Evolutionary conservation across 2,329 filamentous ascomycete species (phyloP).

Genomic region (Mollisiaceae sp.): DNA sequence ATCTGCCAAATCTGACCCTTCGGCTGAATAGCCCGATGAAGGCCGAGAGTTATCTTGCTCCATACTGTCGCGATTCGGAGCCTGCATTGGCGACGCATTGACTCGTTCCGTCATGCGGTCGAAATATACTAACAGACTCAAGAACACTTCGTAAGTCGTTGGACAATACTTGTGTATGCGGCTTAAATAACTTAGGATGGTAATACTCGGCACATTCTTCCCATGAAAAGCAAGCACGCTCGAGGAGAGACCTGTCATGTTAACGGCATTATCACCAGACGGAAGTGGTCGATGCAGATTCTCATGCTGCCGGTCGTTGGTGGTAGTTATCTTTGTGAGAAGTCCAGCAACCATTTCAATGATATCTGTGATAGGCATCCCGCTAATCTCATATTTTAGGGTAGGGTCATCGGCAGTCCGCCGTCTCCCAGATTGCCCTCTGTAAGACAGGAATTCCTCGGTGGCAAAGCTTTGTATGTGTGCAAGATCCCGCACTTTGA

Average conservation of each 20-base stretch:
- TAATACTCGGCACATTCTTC: slow-evolving; percentile 97
- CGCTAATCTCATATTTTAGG: slow-evolving; percentile 87
- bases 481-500: slow-evolving; percentile 85
- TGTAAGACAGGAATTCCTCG: slow-evolving; percentile 70
- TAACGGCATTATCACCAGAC: slow-evolving; percentile 57
- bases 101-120: slow-evolving; percentile 98
- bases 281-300: slow-evolving; percentile 79
- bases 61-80: slow-evolving; percentile 53
- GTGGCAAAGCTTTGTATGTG: slow-evolving; percentile 90
- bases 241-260: slow-evolving; percentile 66
- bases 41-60: slow-evolving; percentile 37
- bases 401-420: slow-evolving; percentile 55
- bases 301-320: slow-evolving; percentile 94
- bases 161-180: slow-evolving; percentile 99
- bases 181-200: slow-evolving; percentile 92
- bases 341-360: slow-evolving; percentile 99
- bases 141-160: slow-evolving; percentile 96
- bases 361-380: slow-evolving; percentile 95
- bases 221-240: slow-evolving; percentile 94
- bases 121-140: slow-evolving; percentile 95
- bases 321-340: slow-evolving; percentile 95
- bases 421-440: slow-evolving; percentile 55
- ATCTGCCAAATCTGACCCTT: slow-evolving; percentile 42
- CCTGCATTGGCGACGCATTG: slow-evolving; percentile 78
- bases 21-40: slow-evolving; percentile 38